Evolutionary conservation across 139 green algal species (phyloP).

Genomic region (Chlamydomonas incerta): DNA sequence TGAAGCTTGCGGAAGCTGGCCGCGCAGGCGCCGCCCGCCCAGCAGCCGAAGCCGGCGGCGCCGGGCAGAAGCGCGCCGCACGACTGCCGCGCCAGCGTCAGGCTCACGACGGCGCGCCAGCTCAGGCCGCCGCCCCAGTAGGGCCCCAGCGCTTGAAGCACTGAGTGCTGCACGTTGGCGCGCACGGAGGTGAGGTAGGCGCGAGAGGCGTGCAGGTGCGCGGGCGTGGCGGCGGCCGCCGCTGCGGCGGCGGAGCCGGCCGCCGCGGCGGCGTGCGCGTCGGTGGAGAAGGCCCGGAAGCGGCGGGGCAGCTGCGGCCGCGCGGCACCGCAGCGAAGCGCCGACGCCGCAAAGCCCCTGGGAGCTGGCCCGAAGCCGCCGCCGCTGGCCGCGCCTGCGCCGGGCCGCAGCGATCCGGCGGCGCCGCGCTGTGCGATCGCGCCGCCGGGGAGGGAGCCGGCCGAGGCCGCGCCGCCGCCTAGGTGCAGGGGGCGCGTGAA

Average conservation of each 20-base stretch:
- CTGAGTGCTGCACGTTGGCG: neutral
- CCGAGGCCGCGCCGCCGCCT: too few species aligned
- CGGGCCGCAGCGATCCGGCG: too few species aligned
- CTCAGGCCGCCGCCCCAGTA: conserved; percentile 22
- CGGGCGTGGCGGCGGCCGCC: neutral
- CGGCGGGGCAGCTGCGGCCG: neutral
- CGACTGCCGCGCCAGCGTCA: neutral
- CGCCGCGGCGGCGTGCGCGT: neutral
- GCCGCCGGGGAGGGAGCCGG: too few species aligned
- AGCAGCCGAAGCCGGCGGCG: neutral
- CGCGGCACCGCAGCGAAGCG: neutral
- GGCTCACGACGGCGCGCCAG: neutral
- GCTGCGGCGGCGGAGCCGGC: neutral
- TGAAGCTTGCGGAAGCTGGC: conserved; percentile 28
- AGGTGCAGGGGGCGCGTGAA: too few species aligned
- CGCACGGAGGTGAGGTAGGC: conserved; percentile 7
- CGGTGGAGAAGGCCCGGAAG: neutral
- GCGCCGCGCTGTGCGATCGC: too few species aligned
- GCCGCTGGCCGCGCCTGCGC: too few species aligned
- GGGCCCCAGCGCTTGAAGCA: conserved; percentile 16
- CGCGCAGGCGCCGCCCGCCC: conserved; percentile 3
- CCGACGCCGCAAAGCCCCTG: too few species aligned
- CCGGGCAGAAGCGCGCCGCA: neutral
- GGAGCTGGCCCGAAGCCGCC: too few species aligned
- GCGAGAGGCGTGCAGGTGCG: neutral